Conservation (phyloP, 768 basidiomycete species). For the Trametes maxima region DNA sequence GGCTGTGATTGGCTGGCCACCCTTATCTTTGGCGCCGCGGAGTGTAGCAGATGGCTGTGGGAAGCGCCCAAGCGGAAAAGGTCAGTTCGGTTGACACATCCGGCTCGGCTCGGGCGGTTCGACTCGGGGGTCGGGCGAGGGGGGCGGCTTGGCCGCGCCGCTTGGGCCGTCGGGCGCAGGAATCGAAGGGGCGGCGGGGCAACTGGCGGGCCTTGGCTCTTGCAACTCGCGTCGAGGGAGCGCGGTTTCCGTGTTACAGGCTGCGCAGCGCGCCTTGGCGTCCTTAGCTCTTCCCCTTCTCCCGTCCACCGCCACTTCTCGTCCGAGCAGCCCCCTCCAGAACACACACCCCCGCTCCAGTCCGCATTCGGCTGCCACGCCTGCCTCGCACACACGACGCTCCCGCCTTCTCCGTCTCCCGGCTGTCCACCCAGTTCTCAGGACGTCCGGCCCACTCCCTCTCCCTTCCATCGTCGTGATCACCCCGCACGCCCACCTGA, state of each 20-base stretch:
- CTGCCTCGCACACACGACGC: conserved; percentile 1
- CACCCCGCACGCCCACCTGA: conserved; percentile 8
- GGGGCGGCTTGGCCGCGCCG: not conserved
- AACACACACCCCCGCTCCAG: not conserved
- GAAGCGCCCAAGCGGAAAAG: not conserved
- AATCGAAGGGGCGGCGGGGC: not conserved
- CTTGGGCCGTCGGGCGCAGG: not conserved
- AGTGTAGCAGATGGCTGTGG: not conserved
- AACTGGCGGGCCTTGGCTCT: conserved; percentile 2
- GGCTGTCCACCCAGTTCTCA: conserved; percentile 2
- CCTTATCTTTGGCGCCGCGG: conserved; percentile 19
- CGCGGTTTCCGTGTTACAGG: not conserved
- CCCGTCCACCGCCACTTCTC: not conserved
- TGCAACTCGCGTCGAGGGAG: not conserved
- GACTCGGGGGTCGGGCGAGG: not conserved
- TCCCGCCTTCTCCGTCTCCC: conserved; percentile 3
- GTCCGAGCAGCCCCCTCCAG: not conserved
- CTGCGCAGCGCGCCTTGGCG: conserved; percentile 3
- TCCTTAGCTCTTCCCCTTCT: not conserved
- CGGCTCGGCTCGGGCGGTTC: not conserved
- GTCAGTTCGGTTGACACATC: conserved; percentile 4
- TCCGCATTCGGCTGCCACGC: not conserved
- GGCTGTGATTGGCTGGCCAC: conserved; percentile 13
- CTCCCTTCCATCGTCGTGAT: not conserved
- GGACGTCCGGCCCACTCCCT: not conserved